These are phyloP conservation scores for Psophocarpus tetragonolobus DNA, from an alignment of 306 rosid genomes.

Conservation along the genomic window DNA sequence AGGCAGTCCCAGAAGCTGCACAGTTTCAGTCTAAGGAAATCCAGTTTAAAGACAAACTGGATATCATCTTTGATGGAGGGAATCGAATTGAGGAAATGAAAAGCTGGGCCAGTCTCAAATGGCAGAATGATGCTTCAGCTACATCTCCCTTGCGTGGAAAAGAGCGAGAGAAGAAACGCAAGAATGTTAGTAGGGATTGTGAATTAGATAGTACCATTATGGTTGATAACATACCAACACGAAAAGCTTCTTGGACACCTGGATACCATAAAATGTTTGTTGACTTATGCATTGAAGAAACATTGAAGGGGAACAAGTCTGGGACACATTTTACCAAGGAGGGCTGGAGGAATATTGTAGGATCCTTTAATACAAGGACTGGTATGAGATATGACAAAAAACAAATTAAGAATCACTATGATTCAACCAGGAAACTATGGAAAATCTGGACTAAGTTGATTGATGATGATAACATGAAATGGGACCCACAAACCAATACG, in stretches of 20 bases:
- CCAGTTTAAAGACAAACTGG: conserved; percentile 49
- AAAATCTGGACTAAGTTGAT: conserved; percentile 60
- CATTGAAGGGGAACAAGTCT: conserved; percentile 55
- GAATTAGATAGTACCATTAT: conserved; percentile 22
- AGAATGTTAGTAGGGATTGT: conserved; percentile 31
- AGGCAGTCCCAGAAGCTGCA: conserved; percentile 59
- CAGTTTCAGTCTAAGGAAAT: conserved; percentile 59
- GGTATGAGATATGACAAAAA: conserved; percentile 56
- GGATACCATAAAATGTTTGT: conserved; percentile 51
- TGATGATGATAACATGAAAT: conserved; percentile 55
- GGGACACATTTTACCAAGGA: conserved; percentile 60
- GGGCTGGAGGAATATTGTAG: conserved; percentile 62
- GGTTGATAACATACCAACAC: conserved; percentile 31
- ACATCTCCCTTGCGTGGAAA: conserved; percentile 37
- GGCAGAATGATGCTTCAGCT: conserved; percentile 38
- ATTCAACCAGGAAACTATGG: conserved; percentile 58
- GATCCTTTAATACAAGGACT: conserved; percentile 47
- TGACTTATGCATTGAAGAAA: conserved; percentile 54
- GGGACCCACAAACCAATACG: conserved; percentile 53
- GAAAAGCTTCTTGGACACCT: conserved; percentile 63
- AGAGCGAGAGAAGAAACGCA: conserved; percentile 42
- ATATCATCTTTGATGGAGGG: conserved; percentile 45
- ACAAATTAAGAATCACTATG: conserved; percentile 68
- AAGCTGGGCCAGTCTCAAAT: conserved; percentile 26
- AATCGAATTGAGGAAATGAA: conserved; percentile 35